Conservation (phyloP, 106 monocot species). For the Dioscorea alata region DNA sequence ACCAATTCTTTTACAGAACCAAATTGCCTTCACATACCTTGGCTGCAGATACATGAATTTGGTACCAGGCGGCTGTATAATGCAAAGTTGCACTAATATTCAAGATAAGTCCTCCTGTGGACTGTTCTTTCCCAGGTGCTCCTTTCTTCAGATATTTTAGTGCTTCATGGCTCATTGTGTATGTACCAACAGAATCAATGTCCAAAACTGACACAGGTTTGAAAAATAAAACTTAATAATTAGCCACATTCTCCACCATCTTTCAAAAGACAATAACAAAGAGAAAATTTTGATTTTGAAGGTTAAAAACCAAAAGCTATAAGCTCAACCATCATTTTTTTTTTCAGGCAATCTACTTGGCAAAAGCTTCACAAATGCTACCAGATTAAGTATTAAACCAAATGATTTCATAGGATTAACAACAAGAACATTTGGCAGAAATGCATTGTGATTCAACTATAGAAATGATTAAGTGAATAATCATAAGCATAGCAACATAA, state of each 20-base stretch:
- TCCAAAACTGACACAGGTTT: conserved; percentile 58
- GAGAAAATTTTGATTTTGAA: background rate
- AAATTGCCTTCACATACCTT: conserved; percentile 41
- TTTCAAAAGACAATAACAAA: background rate
- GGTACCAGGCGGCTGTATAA: conserved; percentile 92
- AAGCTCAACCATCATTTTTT: background rate
- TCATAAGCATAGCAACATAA: background rate
- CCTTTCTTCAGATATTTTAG: conserved; percentile 86
- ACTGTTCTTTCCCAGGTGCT: conserved; percentile 38
- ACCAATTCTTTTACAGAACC: background rate
- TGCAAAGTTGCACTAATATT: conserved; percentile 95
- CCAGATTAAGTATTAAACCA: too few species aligned
- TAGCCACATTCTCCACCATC: background rate
- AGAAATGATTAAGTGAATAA: background rate
- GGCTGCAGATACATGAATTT: conserved; percentile 91
- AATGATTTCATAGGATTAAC: too few species aligned
- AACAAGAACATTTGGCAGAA: too few species aligned
- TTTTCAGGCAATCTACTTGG: too few species aligned
- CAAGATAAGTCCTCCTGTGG: conserved; percentile 68
- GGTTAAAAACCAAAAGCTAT: background rate
- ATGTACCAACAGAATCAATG: conserved; percentile 93
- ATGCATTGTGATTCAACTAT: background rate
- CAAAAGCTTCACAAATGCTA: too few species aligned
- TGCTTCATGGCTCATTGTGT: conserved; percentile 82
- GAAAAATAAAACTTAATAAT: background rate